Evolutionary conservation across 108 stramenopile genomes (phyloP).

Genomic region (Fistulifera pelliculosa): DNA sequence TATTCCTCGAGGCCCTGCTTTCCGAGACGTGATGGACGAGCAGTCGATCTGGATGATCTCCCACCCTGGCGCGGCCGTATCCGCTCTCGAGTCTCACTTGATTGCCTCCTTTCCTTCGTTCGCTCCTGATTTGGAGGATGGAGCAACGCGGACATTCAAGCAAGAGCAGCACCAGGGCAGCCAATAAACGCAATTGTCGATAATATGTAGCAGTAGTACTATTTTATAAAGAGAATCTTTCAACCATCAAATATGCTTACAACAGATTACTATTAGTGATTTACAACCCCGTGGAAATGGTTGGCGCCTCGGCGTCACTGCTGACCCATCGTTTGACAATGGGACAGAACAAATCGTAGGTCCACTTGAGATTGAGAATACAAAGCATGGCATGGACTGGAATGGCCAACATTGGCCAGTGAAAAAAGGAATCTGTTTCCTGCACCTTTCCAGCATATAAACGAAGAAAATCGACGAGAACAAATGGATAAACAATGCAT

Average conservation of each 20-base stretch:
- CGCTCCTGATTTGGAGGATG: too few species aligned
- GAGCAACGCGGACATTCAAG: too few species aligned
- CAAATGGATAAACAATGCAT: conserved; percentile 40
- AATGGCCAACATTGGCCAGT: conserved; percentile 21
- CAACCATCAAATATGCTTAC: not conserved
- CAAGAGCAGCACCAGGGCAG: not conserved
- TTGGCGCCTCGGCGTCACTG: not conserved
- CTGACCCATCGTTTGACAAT: conserved; percentile 28
- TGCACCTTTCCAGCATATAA: conserved; percentile 12
- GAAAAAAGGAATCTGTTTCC: conserved; percentile 10
- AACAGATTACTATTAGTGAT: not conserved
- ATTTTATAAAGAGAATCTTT: not conserved
- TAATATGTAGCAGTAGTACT: not conserved
- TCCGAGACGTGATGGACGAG: conserved; percentile 80
- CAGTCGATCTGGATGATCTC: conserved; percentile 69
- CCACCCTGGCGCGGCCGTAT: conserved; percentile 60
- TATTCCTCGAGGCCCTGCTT: conserved; percentile 63
- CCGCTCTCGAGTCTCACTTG: conserved; percentile 47
- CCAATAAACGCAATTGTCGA: not conserved
- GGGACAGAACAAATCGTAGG: conserved; percentile 29
- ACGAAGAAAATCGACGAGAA: conserved; percentile 11
- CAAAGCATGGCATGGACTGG: conserved; percentile 21
- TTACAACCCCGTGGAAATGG: conserved; percentile 2
- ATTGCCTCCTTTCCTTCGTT: conserved; percentile 28
- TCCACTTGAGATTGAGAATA: conserved; percentile 29